Evolutionary conservation across 768 basidiomycete species (phyloP), one percentile per base, ranked within the genome.

Genomic region (Piloderma croceum): DNA sequence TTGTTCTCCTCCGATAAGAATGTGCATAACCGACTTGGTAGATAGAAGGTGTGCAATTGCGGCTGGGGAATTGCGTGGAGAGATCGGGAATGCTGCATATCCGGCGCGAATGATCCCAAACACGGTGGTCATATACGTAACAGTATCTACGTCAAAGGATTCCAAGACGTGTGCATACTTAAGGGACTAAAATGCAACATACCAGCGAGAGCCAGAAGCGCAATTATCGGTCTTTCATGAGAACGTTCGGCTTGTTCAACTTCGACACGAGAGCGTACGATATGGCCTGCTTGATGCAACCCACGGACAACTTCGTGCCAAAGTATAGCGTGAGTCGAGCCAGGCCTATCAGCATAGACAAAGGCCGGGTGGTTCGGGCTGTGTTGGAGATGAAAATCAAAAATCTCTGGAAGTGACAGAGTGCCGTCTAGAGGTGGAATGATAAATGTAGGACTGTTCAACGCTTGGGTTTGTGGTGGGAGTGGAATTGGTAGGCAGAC

Each of bases 41-140:
- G 52, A 49, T 45, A 73, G 54, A 15, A 77, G 58, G 44, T 73
- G 65, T 1, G 70, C 70, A 19, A 70, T 62, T 4, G 72, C 74
- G 4, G 63, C 53, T 1, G 68, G 59, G 0, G 72, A 73, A 51
- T 74, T 76, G 45, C 69, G 63, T 4, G 67, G 59, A 5, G 69
- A 70, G 5, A 69, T 53, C 7, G 66, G 60, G 27, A 67, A 64
- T 1, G 60, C 54, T 7, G 46, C 47, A 42, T 59, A 63, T 15
- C 69, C 71, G 5, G 70, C 68, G 7, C 65, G 51, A 2, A 69
- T 53, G 32, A 72, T 58, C 6, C 69, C 68, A 4, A 61, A 51
- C 24, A 51, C 46, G 10, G 57, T 38, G 3, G 62, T 56, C 32
- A 65, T 61, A 34, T 68, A 57, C 11, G 62, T 51, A 13, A 67